Percentiles rank a stretch among this genome's conserved stretches.
phyloP scores from a whole-genome alignment of 495 filamentous ascomycete genomes.

The Penicillium flavigenum region DNA sequence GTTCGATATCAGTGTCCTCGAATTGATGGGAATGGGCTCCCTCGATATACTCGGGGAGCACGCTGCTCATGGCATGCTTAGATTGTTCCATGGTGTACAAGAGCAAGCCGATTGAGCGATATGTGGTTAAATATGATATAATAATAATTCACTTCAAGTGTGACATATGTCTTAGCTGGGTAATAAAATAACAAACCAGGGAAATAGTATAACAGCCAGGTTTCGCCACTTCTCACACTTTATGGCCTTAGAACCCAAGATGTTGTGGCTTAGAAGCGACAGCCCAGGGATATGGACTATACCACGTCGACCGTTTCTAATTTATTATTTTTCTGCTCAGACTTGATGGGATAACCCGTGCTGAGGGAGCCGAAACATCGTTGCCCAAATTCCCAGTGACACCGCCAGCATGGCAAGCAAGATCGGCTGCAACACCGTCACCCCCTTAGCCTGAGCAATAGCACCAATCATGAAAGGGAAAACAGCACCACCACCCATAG shows the following conservation, averaged over 20 bases:
- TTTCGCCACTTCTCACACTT: not conserved
- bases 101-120: not conserved
- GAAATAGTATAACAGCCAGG: not conserved
- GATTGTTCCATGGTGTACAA: not conserved
- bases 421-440: constrained; percentile 66
- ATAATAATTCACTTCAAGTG: too few species aligned
- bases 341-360: constrained; percentile 9
- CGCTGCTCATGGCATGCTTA: constrained; percentile 1
- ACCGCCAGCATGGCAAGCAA: constrained; percentile 49
- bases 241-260: not conserved
- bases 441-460: constrained; percentile 68
- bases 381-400: constrained; percentile 21
- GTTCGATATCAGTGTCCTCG: constrained; percentile 44
- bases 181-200: too few species aligned
- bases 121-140: not conserved
- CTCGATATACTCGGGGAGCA: constrained; percentile 1
- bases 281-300: not conserved
- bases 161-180: too few species aligned
- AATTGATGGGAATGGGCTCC: constrained; percentile 57
- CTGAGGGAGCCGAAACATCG: constrained; percentile 13
- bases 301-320: too few species aligned
- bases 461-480: constrained; percentile 73
- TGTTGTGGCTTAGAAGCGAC: not conserved
- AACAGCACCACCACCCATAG: constrained; percentile 66
- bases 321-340: not conserved